Evolutionary conservation across 1,284 basidiomycete genomes (phyloP).

Genomic region (Apiotrichum brassicae): DNA sequence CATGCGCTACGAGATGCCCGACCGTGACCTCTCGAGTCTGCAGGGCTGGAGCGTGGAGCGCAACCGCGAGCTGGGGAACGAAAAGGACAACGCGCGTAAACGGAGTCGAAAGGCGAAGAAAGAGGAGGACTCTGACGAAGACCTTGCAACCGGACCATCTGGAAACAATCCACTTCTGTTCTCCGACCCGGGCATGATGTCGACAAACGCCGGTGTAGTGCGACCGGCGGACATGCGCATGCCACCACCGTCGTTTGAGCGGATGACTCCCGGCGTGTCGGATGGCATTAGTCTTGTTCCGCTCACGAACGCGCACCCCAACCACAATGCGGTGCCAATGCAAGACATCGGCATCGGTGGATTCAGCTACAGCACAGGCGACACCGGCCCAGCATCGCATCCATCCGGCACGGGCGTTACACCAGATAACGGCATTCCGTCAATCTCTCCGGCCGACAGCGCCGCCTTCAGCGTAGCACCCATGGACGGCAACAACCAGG

Average conservation of each 20-base stretch:
- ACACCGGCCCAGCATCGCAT: neutral
- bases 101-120: slow-evolving; percentile 3
- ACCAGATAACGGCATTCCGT: slow-evolving; percentile 1
- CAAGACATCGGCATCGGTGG: neutral
- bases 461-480: neutral
- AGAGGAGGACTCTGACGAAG: slow-evolving; percentile 13
- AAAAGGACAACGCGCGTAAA: slow-evolving; percentile 6
- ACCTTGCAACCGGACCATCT: neutral
- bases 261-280: neutral
- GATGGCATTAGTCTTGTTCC: neutral
- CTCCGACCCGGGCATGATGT: slow-evolving; percentile 4
- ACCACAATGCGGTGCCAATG: neutral
- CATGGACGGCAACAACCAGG: neutral
- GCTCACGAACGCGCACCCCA: neutral
- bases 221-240: slow-evolving; percentile 15
- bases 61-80: slow-evolving; percentile 15
- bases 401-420: neutral
- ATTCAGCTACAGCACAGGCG: neutral
- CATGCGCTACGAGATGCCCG: slow-evolving; percentile 25
- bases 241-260: neutral
- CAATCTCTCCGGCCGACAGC: slow-evolving; percentile 13
- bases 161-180: neutral
- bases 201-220: neutral
- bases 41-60: slow-evolving; percentile 26
- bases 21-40: slow-evolving; percentile 25